Evolutionary conservation across 257 asterid species (phyloP), one percentile per base, ranked within the genome.

Genomic region (Lithospermum erythrorhizon): DNA sequence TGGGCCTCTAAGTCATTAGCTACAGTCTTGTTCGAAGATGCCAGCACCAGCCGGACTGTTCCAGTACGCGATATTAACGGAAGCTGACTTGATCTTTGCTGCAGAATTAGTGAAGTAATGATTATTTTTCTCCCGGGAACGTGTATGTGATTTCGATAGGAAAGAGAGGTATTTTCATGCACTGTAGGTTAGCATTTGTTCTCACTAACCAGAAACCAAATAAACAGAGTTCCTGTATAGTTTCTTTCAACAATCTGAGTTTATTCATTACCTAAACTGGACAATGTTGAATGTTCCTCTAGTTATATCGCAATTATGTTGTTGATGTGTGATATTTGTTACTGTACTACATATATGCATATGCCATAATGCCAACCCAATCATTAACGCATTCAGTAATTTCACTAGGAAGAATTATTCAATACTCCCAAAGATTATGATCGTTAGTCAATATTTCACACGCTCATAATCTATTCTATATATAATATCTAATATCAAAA

Each of bases 1-100:
- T 87, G 95, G 95, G 95, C 95, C 29, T 87, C 95, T 0, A 82
- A 85, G 65, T 87, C 95, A 53, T 73, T 84, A 24, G 90, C 94
- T 25, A 76, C 90, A 22, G 89, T 84, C 61, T 84, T 90, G 15
- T 79, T 87, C 60, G 89, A 90, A 65, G 95, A 87, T 63, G 72
- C 84, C n/a, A 76, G 84, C 75, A 45, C 82, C 35, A 80, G 80
- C 76, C 79, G 73, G 49, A 81, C 62, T 52, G 73, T 25, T 19
- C 83, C 81, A 53, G 77, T 61, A 61, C 71, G 74, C 60, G 55
- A 62, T 55, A 59, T 61, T 70, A 61, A 64, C 66, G 25, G 63
- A 60, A 41, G 9, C 65, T 51, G 57, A 35, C 68, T 56, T 30
- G 72, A 68, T 68, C 17, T 41, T 41, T 41, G 49, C 49, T 41